Base-by-base conservation (phyloP, 2,329 filamentous ascomycete species). In the Ciborinia camelliae region DNA sequence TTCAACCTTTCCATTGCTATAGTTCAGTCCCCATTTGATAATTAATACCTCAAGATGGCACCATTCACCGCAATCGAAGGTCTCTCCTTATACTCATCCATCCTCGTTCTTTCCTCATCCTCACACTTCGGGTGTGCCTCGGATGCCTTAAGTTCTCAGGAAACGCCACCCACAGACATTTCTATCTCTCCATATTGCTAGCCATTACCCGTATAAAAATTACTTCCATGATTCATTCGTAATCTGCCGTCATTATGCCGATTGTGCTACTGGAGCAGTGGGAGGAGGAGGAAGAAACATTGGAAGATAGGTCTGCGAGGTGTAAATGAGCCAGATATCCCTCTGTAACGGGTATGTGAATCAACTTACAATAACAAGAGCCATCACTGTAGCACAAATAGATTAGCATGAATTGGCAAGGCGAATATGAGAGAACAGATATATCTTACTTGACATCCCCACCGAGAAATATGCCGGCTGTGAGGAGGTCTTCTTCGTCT, bases 401-500 rank as follows among this genome's bases (percentile, higher is more conserved):
- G 20, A 58, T 65, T 52, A 64, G 63, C 18, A 45, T 30, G 23
- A 8, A 10, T 10, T 30, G 9, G 18, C 1, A 30, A 53, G 35
- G 12, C 28, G n/a, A 18, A 39, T 18, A 5, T 37, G 28, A 59
- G 26, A 32, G 32, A 39, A 39, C 12, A 18, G 18, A 23, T 37
- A 14, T 50, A 32, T 32, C 60, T 73, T 81, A 92, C 90, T 73
- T 26, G 90, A 86, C 90, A 96, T 95, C 77, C 87, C 84, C 64
- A 95, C 86, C 64, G 87, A 87, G 77, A 95, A 88, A 75, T 86
- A 87, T 61, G 81, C 85, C 2, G 93, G 92, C 6, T 91, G 93
- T 53, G 82, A 79, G 32, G 85, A 79, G 66, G 79, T 87, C 76
- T 86, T 88, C 77, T 81, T 84, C 65, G 85, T 77, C 66, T 89